Base-by-base conservation (phyloP, 1,284 basidiomycete species). In the Marasmius oreades region DNA sequence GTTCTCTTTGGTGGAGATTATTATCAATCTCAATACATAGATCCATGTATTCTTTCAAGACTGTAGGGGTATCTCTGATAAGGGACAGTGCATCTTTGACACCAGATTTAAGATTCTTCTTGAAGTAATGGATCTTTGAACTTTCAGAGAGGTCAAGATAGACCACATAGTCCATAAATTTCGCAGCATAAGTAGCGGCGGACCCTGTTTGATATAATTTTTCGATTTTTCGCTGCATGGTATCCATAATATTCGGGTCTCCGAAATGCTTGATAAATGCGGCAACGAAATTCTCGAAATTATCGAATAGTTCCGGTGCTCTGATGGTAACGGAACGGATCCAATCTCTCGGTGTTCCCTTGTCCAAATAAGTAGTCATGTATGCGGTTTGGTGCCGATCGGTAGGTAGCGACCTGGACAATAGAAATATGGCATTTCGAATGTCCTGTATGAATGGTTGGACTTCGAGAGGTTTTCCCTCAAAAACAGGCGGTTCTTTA, bases 61-160 rank as follows among this genome's bases (percentile, higher is more conserved):
- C 34, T 12, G 14, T 52, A n/a, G 51, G 51, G n/a, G 12, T 24
- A 22, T 37, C 36, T 14, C n/a, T 14, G 18, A 46, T 22, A 46
- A 20, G 24, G 3, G 52, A 16, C 12, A 53, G 43, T 12, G 44
- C 31, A 28, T 53, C 52, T 24, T 45, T 42, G 28, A 44, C 44
- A 20, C 31, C 28, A 33, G 31, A 2, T 42, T 52, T 39, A 33
- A 52, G 51, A 28, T 52, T 10, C 11, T 20, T n/a, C 14, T 37
- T 14, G 36, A 42, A 42, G 34, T 20, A 52, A 11, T 42, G 36
- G 18, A 42, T 52, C 39, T 52, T 52, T 12, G 51, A 52, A 39
- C 34, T 18, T 33, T 54, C 52, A 2, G 42, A 45, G n/a, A 54
- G 42, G 11, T 54, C 42, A 4, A 54, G 22, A 22, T 54, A 42